Evolutionary conservation across 1,139 yeast genomes (phyloP).

Genomic region (Zygosaccharomyces sapae): DNA sequence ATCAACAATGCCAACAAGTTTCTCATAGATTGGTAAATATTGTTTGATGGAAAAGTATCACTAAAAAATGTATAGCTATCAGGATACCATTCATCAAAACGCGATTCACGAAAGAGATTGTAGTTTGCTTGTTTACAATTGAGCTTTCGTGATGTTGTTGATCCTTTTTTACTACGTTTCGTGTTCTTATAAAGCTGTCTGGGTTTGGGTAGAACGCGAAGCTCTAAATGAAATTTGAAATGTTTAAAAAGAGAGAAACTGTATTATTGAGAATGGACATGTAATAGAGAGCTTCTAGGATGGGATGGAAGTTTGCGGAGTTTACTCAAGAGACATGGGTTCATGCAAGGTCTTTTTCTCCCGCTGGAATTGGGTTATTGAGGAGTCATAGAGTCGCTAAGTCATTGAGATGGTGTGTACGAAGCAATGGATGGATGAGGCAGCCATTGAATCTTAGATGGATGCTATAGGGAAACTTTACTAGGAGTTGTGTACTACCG

Average conservation of each 20-base stretch:
- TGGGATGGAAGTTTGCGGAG: neutral
- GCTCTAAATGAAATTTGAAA: neutral
- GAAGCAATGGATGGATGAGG: too few relatives aligned
- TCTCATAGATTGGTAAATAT: neutral
- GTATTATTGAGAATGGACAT: neutral
- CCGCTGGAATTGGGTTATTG: neutral
- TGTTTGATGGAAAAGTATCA: neutral
- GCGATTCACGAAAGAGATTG: neutral
- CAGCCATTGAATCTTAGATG: neutral
- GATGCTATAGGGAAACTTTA: neutral
- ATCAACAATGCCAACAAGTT: neutral
- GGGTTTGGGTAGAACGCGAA: constrained; percentile 6
- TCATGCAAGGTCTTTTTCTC: neutral
- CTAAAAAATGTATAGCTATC: neutral
- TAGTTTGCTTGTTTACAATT: neutral
- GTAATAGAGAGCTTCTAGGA: neutral
- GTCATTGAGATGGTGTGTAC: neutral
- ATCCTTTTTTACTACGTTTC: constrained; percentile 1
- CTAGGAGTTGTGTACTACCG: neutral
- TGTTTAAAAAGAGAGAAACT: neutral
- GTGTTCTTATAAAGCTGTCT: constrained; percentile 8
- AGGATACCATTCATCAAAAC: neutral
- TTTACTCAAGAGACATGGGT: neutral
- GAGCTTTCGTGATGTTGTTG: neutral
- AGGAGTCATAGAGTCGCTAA: neutral